Base-by-base conservation (phyloP, 768 basidiomycete species). In the Termitomyces sp. region DNA sequence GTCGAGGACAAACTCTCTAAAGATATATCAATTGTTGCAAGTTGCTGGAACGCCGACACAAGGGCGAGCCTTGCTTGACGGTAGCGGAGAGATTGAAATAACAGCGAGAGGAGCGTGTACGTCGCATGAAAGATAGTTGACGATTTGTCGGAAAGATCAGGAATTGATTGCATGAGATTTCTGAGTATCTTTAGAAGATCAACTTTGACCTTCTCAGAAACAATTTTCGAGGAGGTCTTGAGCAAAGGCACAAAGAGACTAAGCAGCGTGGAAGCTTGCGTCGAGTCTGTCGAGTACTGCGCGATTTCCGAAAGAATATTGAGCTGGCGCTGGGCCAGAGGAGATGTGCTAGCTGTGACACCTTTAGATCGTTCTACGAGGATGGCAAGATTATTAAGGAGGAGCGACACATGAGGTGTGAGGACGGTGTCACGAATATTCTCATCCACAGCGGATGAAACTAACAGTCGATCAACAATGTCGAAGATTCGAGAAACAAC, bases 181-280 rank as follows among this genome's bases (percentile, higher is more conserved):
- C 73, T 78, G 47, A 88, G 72, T 61, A 91, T 90, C 63, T 76
- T 83, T 51, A 98, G 76, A 54, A 98, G 70, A 66, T 95, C 83
- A 39, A 83, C 75, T 74, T 98, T 98, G 68, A 88, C 78, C 68
- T 87, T 91, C 72, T 99, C 97, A 0, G 89, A 80, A 0, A 97
- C 82, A 3, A 85, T 67, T 66, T 85, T 91, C 23, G 79, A 69
- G 2, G n/a, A n/a, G 93, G 86, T 61, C 47, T 88, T 86, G 14
- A 98, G 76, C 27, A 97, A 76, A 0, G 94, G 94, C 0, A 81
- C 72, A 65, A 98, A 86, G 3, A 98, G 76, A 0, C 73, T 65
- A 21, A 94, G 77, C 5, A 98, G 78, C 5, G 80, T 81, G 16
- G 82, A 76, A 1, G 94, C 93, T 65, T 98, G 91, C 0, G 71